Evolutionary conservation across 2,329 filamentous ascomycete genomes (phyloP).

Genomic region (Blumeria hordei): DNA sequence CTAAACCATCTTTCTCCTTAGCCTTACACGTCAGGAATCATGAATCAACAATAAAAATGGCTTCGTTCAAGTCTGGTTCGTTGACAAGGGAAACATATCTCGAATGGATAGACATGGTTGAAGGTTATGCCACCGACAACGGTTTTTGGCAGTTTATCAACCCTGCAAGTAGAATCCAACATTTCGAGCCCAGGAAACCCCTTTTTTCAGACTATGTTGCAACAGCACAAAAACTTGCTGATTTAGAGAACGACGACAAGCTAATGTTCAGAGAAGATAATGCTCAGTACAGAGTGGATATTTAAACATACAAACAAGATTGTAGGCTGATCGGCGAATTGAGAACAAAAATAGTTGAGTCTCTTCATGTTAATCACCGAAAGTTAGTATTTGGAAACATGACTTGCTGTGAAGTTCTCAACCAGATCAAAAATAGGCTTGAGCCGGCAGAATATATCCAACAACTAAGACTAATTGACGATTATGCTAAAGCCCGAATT

Average conservation of each 20-base stretch:
- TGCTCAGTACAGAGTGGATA: not conserved
- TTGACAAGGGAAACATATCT: not conserved
- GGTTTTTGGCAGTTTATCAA: not conserved
- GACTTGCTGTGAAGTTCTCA: not conserved
- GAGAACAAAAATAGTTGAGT: not conserved
- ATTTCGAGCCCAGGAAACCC: not conserved
- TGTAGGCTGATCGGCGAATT: not conserved
- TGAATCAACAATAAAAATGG: not conserved
- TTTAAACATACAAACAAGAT: not conserved
- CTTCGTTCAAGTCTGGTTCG: not conserved
- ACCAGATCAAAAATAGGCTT: not conserved
- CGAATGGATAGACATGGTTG: not conserved
- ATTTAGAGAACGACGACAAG: not conserved
- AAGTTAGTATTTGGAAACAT: not conserved
- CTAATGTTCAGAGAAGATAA: not conserved
- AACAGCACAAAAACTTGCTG: not conserved
- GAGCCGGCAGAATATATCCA: not conserved
- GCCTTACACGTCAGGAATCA: not conserved
- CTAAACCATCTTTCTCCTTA: no score
- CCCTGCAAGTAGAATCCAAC: not conserved
- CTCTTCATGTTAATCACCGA: not conserved
- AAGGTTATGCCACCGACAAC: not conserved
- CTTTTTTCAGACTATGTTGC: not conserved
- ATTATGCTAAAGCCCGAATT: not conserved
- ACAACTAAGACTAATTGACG: not conserved